Conservation (phyloP, 345 rosid species). For the Anastatica hierochuntica region DNA sequence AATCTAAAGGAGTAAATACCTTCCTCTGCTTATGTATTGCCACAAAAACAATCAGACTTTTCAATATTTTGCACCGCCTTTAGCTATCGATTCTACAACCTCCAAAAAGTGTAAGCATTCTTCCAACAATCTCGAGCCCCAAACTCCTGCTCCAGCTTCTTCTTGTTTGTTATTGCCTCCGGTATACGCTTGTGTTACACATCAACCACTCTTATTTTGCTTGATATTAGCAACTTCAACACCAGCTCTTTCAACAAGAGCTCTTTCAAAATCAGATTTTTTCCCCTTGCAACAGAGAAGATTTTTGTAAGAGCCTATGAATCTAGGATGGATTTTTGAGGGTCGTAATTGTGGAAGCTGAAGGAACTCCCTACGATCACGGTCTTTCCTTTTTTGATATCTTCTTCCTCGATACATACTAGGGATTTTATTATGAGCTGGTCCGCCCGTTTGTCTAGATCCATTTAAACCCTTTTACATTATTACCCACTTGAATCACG, state of each 20-base stretch:
- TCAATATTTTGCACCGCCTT: neutral
- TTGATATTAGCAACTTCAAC: slow-evolving; percentile 1
- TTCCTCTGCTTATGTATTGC: slow-evolving; percentile 14
- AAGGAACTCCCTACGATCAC: slow-evolving; percentile 91
- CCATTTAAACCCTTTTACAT: too few relatives aligned
- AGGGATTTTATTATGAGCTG: too few relatives aligned
- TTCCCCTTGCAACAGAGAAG: slow-evolving; percentile 38
- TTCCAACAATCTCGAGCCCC: slow-evolving; percentile 8
- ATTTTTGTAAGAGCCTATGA: slow-evolving; percentile 86
- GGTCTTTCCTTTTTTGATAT: slow-evolving; percentile 91
- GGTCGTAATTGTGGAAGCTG: slow-evolving; percentile 87
- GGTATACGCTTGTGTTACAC: neutral
- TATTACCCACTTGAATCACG: too few relatives aligned
- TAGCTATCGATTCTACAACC: neutral
- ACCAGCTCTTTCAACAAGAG: too few relatives aligned
- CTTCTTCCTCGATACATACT: slow-evolving; percentile 62
- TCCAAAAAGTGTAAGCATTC: neutral
- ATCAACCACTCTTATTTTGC: neutral
- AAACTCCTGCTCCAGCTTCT: slow-evolving; percentile 8
- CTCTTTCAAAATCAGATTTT: neutral
- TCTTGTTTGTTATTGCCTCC: slow-evolving; percentile 1
- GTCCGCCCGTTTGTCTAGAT: too few relatives aligned
- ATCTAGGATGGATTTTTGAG: slow-evolving; percentile 90
- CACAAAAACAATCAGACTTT: neutral
- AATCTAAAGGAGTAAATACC: slow-evolving; percentile 16